phyloP scores from a whole-genome alignment of 495 filamentous ascomycete genomes.

The Aspergillus campestris region DNA sequence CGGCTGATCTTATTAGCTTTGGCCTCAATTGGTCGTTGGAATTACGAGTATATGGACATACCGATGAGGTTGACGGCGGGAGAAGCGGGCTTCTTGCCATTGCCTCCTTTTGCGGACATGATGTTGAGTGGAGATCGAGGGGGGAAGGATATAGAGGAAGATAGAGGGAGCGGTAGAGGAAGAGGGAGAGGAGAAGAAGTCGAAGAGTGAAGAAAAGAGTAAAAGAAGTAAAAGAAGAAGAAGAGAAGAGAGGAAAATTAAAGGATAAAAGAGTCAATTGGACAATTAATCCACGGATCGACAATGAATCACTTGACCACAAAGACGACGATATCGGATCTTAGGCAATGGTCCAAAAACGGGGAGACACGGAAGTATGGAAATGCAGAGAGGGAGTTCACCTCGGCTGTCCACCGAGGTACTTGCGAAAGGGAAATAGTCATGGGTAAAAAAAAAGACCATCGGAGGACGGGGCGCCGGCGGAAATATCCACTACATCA shows the following conservation, averaged over 20 bases:
- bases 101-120: constrained; percentile 62
- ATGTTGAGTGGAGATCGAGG: constrained; percentile 14
- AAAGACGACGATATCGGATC: constrained; percentile 15
- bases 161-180: constrained; percentile 5
- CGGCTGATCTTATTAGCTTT: constrained; percentile 50
- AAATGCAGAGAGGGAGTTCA: neutral
- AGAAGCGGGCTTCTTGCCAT: constrained; percentile 72
- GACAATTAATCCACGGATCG: neutral
- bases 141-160: neutral
- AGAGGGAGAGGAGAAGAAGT: constrained; percentile 19
- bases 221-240: constrained; percentile 4
- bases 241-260: constrained; percentile 1
- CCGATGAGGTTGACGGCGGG: constrained; percentile 92
- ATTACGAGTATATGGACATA: constrained; percentile 31
- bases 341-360: constrained; percentile 13
- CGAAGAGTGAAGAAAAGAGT: constrained; percentile 10
- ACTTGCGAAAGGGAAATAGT: constrained; percentile 9
- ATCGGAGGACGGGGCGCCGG: constrained; percentile 1
- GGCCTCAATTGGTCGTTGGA: neutral
- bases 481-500: no score
- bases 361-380: constrained; percentile 24
- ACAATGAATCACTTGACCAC: constrained; percentile 4
- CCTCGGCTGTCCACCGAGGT: constrained; percentile 9
- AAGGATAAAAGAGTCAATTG: neutral
- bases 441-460: neutral